Conservation (phyloP, 495 filamentous ascomycete genomes). For the Penicillium argentinense region DNA sequence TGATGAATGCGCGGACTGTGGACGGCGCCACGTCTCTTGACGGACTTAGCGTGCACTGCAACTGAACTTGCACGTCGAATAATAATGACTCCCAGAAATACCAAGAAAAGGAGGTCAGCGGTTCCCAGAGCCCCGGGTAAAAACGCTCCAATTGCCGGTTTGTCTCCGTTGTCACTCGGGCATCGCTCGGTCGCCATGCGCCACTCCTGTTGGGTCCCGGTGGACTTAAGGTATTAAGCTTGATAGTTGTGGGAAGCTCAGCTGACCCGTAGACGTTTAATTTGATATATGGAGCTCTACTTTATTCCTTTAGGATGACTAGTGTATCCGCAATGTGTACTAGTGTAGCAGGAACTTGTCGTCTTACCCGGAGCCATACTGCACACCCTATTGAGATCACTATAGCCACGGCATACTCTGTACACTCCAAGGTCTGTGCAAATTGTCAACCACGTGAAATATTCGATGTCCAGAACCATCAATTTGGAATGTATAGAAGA, state of each 20-base stretch:
- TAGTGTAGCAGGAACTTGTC: too few relatives aligned
- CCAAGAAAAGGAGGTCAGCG: background rate
- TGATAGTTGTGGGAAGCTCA: background rate
- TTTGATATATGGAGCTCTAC: too few relatives aligned
- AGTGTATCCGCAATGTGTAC: too few relatives aligned
- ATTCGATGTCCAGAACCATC: too few relatives aligned
- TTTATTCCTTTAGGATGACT: background rate
- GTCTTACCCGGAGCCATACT: too few relatives aligned
- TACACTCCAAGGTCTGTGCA: too few relatives aligned
- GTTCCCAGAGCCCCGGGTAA: background rate
- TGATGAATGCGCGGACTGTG: background rate
- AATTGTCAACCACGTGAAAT: too few relatives aligned
- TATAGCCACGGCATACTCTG: too few relatives aligned
- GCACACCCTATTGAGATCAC: too few relatives aligned
- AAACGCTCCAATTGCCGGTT: conserved; percentile 1
- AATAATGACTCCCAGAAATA: background rate
- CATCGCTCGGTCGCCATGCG: conserved; percentile 1
- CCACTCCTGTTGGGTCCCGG: background rate
- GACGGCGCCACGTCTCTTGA: too few relatives aligned
- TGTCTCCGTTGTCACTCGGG: conserved; percentile 2
- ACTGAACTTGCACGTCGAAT: too few relatives aligned
- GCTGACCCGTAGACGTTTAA: conserved; percentile 1
- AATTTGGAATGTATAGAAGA: too few relatives aligned
- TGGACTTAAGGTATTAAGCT: conserved; percentile 4
- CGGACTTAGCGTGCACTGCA: background rate